Conservation (phyloP, 768 basidiomycete species). For the Phaeotremella fagi region DNA sequence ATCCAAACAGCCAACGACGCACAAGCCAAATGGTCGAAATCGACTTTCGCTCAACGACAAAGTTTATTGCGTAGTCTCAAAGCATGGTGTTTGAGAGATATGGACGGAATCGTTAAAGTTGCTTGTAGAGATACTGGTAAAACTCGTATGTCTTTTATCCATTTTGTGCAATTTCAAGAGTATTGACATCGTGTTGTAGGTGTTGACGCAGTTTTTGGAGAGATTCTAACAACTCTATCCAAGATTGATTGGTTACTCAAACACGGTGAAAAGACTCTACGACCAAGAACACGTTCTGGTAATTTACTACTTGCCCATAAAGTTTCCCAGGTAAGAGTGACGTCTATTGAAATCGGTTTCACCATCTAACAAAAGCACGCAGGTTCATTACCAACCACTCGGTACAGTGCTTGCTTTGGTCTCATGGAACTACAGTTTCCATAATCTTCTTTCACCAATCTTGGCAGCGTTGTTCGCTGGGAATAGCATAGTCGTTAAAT, state of each 20-base stretch:
- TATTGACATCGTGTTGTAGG: slow-evolving; percentile 53
- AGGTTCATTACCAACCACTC: slow-evolving; percentile 70
- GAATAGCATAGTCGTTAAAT: slow-evolving; percentile 84
- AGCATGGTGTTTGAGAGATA: slow-evolving; percentile 89
- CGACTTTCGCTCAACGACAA: slow-evolving; percentile 71
- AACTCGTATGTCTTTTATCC: slow-evolving; percentile 53
- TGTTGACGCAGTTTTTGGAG: slow-evolving; percentile 88
- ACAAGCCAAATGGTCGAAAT: slow-evolving; percentile 67
- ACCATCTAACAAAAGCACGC: not conserved
- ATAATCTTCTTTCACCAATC: slow-evolving; percentile 92
- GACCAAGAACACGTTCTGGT: slow-evolving; percentile 62
- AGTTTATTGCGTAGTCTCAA: slow-evolving; percentile 79
- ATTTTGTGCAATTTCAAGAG: not conserved
- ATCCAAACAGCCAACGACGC: slow-evolving; percentile 63
- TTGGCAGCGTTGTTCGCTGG: slow-evolving; percentile 85
- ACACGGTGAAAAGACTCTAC: slow-evolving; percentile 72
- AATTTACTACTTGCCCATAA: slow-evolving; percentile 52
- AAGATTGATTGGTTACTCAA: slow-evolving; percentile 83
- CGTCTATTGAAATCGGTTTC: not conserved
- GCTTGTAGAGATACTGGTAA: slow-evolving; percentile 94
- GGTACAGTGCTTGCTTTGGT: slow-evolving; percentile 90
- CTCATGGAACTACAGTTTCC: slow-evolving; percentile 66
- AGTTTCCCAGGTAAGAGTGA: slow-evolving; percentile 36
- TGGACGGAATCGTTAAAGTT: slow-evolving; percentile 76
- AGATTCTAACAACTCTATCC: slow-evolving; percentile 88